Conservation (phyloP, 2,329 filamentous ascomycete genomes). For the Xylariaceae sp. region DNA sequence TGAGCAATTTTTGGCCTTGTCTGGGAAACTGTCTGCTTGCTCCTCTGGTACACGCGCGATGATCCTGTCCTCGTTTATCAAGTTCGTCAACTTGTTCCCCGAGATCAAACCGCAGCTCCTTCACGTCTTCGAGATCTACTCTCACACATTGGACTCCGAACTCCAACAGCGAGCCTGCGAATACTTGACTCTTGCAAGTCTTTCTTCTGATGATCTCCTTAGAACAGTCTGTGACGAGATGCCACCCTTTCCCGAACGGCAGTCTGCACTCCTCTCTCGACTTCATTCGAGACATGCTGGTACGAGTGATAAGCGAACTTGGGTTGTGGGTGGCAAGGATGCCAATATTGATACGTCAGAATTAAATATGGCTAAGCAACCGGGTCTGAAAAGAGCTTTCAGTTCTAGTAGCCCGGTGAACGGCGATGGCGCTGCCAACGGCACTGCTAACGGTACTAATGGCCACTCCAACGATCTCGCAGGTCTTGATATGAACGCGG, state of each 20-base stretch:
- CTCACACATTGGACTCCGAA: constrained; percentile 92
- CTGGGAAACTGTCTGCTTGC: constrained; percentile 86
- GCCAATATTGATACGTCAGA: constrained; percentile 84
- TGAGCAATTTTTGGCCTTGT: constrained; percentile 92
- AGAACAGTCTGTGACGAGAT: constrained; percentile 97
- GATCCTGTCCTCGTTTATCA: constrained; percentile 93
- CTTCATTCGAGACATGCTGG: constrained; percentile 93
- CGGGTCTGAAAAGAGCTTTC: constrained; percentile 85
- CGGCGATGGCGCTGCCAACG: constrained; percentile 53
- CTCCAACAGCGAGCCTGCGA: constrained; percentile 96
- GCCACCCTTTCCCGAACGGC: constrained; percentile 94
- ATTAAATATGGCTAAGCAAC: constrained; percentile 78
- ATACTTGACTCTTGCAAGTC: constrained; percentile 83
- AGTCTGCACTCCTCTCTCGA: constrained; percentile 88
- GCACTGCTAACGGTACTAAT: constrained; percentile 54
- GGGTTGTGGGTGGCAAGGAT: constrained; percentile 97
- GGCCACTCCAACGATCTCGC: constrained; percentile 70
- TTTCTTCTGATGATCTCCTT: constrained; percentile 88
- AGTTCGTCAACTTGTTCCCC: constrained; percentile 97
- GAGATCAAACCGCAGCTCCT: constrained; percentile 97
- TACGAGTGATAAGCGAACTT: constrained; percentile 93
- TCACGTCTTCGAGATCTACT: constrained; percentile 89
- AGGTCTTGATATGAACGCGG: constrained; percentile 78
- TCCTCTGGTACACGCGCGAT: constrained; percentile 91
- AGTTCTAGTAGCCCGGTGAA: constrained; percentile 62